A percentile compares a stretch with the other conserved stretches of the same genome.
Conservation (phyloP, 2,329 filamentous ascomycete species). For the Ambrosiella cleistominuta region DNA sequence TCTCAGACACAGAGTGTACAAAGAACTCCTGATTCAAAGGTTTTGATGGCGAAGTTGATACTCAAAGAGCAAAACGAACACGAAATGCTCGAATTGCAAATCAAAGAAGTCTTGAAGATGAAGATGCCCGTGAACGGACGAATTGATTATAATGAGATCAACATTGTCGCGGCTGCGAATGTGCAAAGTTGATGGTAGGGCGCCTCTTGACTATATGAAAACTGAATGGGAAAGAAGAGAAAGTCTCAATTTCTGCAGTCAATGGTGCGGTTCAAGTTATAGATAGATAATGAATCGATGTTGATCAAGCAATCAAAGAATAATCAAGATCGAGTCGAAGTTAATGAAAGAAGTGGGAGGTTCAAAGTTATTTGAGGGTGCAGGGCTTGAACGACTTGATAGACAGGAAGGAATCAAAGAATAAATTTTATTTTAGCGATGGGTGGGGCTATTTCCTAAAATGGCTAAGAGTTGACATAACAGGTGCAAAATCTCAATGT, state of each 20-base stretch:
- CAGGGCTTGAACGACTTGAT: constrained; percentile 5
- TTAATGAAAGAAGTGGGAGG: constrained; percentile 4
- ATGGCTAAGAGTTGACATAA: background rate
- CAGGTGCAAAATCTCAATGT: background rate
- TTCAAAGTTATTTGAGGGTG: constrained; percentile 7
- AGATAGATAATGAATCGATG: background rate
- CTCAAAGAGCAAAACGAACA: background rate
- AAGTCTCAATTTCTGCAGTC: background rate
- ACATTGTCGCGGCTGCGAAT: constrained; percentile 12
- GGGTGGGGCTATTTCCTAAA: background rate
- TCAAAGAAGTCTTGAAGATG: background rate
- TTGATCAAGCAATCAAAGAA: background rate
- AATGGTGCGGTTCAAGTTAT: background rate
- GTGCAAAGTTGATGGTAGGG: background rate
- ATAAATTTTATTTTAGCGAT: background rate
- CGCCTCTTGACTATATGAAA: constrained; percentile 8
- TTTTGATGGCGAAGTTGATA: background rate
- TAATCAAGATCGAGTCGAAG: constrained; percentile 7
- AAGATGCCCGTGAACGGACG: constrained; percentile 12
- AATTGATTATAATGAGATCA: constrained; percentile 10
- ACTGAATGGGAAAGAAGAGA: background rate
- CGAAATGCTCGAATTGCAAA: constrained; percentile 1
- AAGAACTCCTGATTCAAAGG: background rate
- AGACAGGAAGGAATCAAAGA: constrained; percentile 1
- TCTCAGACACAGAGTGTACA: background rate